These are phyloP conservation scores for Fraxinus excelsior DNA, from an alignment of 257 asterid species.

Conservation along the genomic window DNA sequence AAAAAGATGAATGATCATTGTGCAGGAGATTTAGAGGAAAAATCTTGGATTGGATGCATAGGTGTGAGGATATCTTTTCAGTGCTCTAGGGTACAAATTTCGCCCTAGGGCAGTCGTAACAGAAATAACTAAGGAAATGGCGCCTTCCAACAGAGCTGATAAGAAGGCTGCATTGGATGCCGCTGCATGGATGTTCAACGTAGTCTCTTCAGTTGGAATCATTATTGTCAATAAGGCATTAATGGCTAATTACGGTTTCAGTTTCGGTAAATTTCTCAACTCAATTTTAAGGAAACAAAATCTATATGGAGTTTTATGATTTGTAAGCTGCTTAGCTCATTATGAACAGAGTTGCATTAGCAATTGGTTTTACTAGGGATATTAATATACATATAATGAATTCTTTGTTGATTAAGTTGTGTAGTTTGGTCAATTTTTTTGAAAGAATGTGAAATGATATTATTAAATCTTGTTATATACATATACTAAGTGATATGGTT, in stretches of 20 bases:
- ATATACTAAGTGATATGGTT: slow-evolving; percentile 1
- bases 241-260: slow-evolving; percentile 95
- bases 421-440: background rate
- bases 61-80: slow-evolving; percentile 30
- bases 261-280: slow-evolving; percentile 68
- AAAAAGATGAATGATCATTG: background rate
- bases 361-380: slow-evolving; percentile 17
- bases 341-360: slow-evolving; percentile 9
- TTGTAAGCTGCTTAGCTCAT: background rate
- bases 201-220: slow-evolving; percentile 94
- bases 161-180: slow-evolving; percentile 92
- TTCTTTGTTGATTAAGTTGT: slow-evolving; percentile 4
- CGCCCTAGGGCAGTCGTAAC: slow-evolving; percentile 32
- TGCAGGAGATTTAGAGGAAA: slow-evolving; percentile 33
- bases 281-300: slow-evolving; percentile 3
- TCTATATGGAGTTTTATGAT: slow-evolving; percentile 14
- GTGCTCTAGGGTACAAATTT: slow-evolving; percentile 50
- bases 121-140: slow-evolving; percentile 51
- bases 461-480: background rate
- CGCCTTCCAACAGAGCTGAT: slow-evolving; percentile 85
- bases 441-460: background rate
- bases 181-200: slow-evolving; percentile 96
- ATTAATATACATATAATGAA: background rate
- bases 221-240: slow-evolving; percentile 95
- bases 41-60: slow-evolving; percentile 42